Percentiles rank a stretch among this genome's conserved stretches.
These are phyloP conservation scores for Lepiota venenata DNA, from an alignment of 768 basidiomycete genomes.

Conservation along the genomic window DNA sequence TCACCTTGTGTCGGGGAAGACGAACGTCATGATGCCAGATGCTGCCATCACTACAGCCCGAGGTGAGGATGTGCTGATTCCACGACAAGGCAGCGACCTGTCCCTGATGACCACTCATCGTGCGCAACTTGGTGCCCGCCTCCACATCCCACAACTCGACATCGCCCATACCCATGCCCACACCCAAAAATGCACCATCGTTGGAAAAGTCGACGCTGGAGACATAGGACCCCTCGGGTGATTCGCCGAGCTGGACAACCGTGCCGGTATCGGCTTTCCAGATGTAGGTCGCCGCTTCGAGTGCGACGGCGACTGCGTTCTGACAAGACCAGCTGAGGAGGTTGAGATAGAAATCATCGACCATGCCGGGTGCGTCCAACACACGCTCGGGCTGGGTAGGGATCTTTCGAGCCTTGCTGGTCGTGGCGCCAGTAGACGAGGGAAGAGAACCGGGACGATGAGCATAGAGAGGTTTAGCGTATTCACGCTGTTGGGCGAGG, in stretches of 20 bases:
- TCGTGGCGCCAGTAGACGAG: constrained; percentile 58
- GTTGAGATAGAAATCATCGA: constrained; percentile 97
- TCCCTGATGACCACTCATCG: constrained; percentile 86
- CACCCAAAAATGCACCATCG: constrained; percentile 77
- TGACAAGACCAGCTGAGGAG: constrained; percentile 84
- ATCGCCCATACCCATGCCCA: constrained; percentile 78
- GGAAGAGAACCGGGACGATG: constrained; percentile 59
- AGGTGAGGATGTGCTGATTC: constrained; percentile 82
- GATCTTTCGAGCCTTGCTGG: constrained; percentile 77
- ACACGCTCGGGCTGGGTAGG: constrained; percentile 89
- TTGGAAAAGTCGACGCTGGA: constrained; percentile 77
- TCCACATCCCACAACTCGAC: constrained; percentile 97
- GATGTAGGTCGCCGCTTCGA: constrained; percentile 84
- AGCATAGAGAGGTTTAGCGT: constrained; percentile 71
- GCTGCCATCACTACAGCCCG: constrained; percentile 90
- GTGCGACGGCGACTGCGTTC: constrained; percentile 87
- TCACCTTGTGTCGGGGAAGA: constrained; percentile 81
- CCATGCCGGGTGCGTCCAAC: constrained; percentile 89
- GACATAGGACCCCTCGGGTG: constrained; percentile 72
- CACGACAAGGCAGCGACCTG: constrained; percentile 86
- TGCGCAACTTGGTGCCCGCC: constrained; percentile 71
- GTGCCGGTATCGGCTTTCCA: constrained; percentile 91
- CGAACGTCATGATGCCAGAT: constrained; percentile 98
- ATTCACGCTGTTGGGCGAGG: constrained; percentile 74
- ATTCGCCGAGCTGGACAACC: constrained; percentile 76